Percentiles rank a stretch among this genome's conserved stretches.
These are phyloP conservation scores for Selaginella tamariscina DNA, from an alignment of 75 land plant species.

Conservation along the genomic window DNA sequence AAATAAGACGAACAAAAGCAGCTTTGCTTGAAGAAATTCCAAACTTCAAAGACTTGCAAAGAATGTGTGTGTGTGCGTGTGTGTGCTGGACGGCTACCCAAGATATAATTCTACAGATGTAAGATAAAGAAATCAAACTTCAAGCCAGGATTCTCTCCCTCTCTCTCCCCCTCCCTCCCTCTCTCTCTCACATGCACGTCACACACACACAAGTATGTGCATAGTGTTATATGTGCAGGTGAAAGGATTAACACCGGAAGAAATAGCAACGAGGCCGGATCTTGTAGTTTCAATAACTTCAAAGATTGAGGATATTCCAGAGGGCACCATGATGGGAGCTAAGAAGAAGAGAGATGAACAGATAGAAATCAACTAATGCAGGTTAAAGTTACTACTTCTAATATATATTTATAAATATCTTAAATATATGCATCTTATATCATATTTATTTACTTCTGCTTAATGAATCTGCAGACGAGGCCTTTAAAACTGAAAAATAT, in stretches of 20 bases:
- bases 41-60: neutral
- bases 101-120: no score
- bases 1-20: neutral
- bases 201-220: no score
- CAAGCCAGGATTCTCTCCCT: neutral
- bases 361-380: neutral
- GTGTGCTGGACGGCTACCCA: no score
- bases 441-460: no score
- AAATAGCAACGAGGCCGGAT: neutral
- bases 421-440: no score
- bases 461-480: neutral
- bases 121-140: neutral
- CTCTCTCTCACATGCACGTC: neutral
- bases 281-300: neutral
- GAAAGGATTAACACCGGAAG: neutral
- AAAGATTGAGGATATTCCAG: neutral
- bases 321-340: neutral
- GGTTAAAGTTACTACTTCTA: neutral
- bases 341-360: neutral
- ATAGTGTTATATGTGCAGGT: no score
- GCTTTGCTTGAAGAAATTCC: neutral
- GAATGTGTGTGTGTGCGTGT: no score
- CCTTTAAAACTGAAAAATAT: neutral
- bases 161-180: neutral
- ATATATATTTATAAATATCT: neutral